Conservation (phyloP, 2,329 filamentous ascomycete species). For the Paraphoma sp. region DNA sequence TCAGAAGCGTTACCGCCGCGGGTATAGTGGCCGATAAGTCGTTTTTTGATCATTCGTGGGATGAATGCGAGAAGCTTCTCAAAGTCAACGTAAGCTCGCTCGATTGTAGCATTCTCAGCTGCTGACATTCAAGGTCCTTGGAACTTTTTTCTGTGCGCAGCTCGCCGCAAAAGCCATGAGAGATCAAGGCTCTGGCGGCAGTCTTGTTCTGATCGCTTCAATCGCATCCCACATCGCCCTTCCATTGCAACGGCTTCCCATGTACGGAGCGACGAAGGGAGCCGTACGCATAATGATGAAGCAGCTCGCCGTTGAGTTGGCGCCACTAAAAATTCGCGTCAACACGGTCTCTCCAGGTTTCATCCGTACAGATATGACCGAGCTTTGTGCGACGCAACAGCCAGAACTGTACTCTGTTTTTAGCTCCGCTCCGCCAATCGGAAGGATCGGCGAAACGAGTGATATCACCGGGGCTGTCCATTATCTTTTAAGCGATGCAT, state of each 20-base stretch:
- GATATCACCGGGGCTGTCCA: constrained; percentile 3
- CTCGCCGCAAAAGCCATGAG: neutral
- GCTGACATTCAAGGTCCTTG: constrained; percentile 2
- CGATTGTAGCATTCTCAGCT: neutral
- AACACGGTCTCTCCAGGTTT: constrained; percentile 10
- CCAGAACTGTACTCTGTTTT: constrained; percentile 3
- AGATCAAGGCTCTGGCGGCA: neutral
- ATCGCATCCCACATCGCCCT: constrained; percentile 3
- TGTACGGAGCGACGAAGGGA: constrained; percentile 6
- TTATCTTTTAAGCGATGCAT: constrained; percentile 8
- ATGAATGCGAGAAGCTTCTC: neutral
- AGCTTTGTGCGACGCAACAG: neutral
- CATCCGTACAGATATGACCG: constrained; percentile 8
- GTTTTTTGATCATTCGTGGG: constrained; percentile 4
- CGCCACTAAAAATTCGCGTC: constrained; percentile 11
- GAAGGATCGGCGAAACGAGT: neutral
- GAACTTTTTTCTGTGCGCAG: constrained; percentile 6
- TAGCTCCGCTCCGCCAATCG: constrained; percentile 4
- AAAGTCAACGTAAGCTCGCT: constrained; percentile 3
- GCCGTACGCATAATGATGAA: constrained; percentile 5
- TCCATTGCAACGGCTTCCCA: constrained; percentile 1
- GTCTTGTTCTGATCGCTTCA: neutral
- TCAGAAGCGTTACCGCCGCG: constrained; percentile 2
- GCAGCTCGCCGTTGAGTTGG: constrained; percentile 7
- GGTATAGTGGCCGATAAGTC: constrained; percentile 4